A percentile compares a stretch with the other conserved stretches of the same genome.
Evolutionary conservation across 768 basidiomycete species (phyloP).

Genomic region (Lactarius psammicola): DNA sequence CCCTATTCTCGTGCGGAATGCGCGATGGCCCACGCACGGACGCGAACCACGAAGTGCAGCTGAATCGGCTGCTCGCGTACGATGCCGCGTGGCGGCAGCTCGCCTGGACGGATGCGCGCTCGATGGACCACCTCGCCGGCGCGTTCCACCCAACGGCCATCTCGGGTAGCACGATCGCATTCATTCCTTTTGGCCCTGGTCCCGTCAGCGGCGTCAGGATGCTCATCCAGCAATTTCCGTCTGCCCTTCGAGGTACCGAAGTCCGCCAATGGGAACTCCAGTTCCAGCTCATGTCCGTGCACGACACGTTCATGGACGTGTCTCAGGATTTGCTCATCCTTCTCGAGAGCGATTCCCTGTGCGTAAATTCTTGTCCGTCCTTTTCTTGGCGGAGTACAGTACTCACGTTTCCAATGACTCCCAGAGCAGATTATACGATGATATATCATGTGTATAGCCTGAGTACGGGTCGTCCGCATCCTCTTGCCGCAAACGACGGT

Average conservation of each 20-base stretch:
- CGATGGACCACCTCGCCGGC: not conserved
- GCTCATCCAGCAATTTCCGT: slow-evolving; percentile 10
- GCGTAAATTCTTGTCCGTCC: not conserved
- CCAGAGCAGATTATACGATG: slow-evolving; percentile 1
- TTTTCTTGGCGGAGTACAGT: not conserved
- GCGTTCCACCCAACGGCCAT: not conserved
- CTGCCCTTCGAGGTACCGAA: not conserved
- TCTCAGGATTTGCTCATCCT: slow-evolving; percentile 3
- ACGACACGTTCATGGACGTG: slow-evolving; percentile 2
- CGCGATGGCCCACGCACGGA: slow-evolving; percentile 1
- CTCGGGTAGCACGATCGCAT: slow-evolving; percentile 2
- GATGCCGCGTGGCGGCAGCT: slow-evolving; percentile 8
- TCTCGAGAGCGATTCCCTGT: slow-evolving; percentile 8
- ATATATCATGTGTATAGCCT: not conserved
- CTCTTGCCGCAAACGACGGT: slow-evolving; percentile 1
- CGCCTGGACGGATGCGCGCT: not conserved
- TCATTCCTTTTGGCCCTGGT: slow-evolving; percentile 1
- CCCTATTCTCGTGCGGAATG: not conserved
- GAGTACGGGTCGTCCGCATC: slow-evolving; percentile 4
- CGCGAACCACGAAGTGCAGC: not conserved
- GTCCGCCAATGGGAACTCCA: slow-evolving; percentile 2
- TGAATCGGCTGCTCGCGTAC: not conserved
- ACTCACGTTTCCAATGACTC: not conserved
- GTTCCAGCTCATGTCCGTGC: slow-evolving; percentile 5
- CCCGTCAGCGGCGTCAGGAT: slow-evolving; percentile 2